A percentile compares a stretch with the other conserved stretches of the same genome.
Evolutionary conservation across 2,329 filamentous ascomycete species (phyloP).

Genomic region (Emericellopsis cladophorae): DNA sequence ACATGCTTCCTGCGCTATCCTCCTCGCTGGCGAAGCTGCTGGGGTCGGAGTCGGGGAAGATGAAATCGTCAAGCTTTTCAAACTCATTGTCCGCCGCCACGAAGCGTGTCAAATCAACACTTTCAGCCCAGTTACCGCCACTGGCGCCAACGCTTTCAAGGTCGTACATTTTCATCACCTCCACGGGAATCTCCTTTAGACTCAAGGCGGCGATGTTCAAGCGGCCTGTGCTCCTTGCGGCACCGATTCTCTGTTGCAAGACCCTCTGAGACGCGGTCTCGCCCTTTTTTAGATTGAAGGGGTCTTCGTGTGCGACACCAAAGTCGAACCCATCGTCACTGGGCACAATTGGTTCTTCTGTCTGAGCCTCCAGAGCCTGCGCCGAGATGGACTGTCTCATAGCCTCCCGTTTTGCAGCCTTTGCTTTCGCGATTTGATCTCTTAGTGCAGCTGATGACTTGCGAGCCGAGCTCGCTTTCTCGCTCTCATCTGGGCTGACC

Average conservation of each 20-base stretch:
- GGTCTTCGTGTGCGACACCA: conserved; percentile 42
- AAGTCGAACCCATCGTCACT: conserved; percentile 33
- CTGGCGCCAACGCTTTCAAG: conserved; percentile 51
- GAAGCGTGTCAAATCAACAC: conserved; percentile 74
- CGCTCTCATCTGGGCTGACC: conserved; percentile 5
- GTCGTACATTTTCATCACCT: conserved; percentile 87
- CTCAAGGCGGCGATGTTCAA: conserved; percentile 82
- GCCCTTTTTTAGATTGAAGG: conserved; percentile 54
- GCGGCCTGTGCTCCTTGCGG: conserved; percentile 64
- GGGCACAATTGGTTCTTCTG: conserved; percentile 26
- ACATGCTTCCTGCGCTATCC: conserved; percentile 59
- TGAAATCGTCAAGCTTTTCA: conserved; percentile 54
- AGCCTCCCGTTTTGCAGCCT: conserved; percentile 59
- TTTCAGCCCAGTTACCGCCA: conserved; percentile 74
- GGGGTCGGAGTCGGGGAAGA: conserved; percentile 64
- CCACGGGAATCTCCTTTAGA: conserved; percentile 64
- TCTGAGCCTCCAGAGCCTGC: conserved; percentile 1
- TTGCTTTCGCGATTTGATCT: conserved; percentile 87
- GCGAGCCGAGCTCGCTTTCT: conserved; percentile 14
- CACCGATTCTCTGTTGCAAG: conserved; percentile 57
- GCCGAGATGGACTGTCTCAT: conserved; percentile 17
- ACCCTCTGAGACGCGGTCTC: conserved; percentile 51
- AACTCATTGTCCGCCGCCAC: conserved; percentile 86
- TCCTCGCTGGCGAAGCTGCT: conserved; percentile 47
- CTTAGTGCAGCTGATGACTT: conserved; percentile 74